A percentile compares a stretch with the other conserved stretches of the same genome.
phyloP scores from a whole-genome alignment of 2,329 filamentous ascomycete genomes.

The Fonsecaea monophora region DNA sequence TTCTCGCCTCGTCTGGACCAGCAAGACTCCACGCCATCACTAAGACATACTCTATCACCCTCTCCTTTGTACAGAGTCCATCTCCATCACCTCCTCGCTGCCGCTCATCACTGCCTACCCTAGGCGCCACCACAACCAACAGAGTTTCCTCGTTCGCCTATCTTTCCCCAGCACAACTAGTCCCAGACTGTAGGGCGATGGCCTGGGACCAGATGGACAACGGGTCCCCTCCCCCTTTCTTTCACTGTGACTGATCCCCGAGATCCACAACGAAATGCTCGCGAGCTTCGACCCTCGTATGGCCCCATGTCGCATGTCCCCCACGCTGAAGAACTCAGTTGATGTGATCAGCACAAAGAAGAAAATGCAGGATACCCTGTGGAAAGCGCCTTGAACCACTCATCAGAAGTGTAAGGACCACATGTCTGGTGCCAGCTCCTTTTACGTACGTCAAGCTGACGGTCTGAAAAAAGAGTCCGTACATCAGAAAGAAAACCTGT shows the following conservation, averaged over 20 bases:
- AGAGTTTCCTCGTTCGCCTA: constrained; percentile 1
- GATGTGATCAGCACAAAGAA: neutral
- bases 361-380: neutral
- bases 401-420: neutral
- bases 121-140: neutral
- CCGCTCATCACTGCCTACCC: neutral
- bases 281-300: neutral
- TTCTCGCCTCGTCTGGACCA: constrained; percentile 2
- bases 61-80: too few species aligned
- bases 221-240: neutral
- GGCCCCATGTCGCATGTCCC: neutral
- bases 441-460: neutral
- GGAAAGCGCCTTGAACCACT: neutral
- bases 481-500: neutral
- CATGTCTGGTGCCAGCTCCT: neutral
- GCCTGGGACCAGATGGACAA: neutral
- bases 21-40: neutral
- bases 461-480: neutral
- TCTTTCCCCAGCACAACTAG: neutral
- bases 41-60: neutral
- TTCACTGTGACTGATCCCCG: neutral
- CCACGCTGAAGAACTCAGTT: neutral
- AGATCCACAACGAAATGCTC: neutral
- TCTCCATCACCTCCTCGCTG: neutral
- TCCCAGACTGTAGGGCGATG: neutral